phyloP scores from a whole-genome alignment of 164 flowering plant species.

The Malania oleifera region DNA sequence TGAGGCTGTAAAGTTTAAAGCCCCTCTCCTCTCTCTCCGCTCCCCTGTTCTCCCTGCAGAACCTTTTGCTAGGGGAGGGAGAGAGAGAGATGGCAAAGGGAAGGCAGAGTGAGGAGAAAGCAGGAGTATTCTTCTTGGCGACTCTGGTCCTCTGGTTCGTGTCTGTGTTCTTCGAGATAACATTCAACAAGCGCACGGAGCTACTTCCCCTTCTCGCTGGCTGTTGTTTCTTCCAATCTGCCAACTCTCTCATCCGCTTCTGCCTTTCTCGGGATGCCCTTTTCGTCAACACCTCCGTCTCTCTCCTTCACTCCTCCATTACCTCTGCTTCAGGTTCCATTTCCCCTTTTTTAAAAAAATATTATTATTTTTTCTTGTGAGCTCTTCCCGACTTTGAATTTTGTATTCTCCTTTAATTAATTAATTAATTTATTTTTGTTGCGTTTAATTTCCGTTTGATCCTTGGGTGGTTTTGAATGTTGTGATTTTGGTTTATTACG shows the following conservation, averaged over 20 bases:
- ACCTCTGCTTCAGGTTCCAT: conserved; percentile 63
- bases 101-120: conserved; percentile 22
- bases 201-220: conserved; percentile 56
- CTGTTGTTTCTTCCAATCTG: conserved; percentile 56
- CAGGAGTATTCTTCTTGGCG: conserved; percentile 62
- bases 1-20: background rate
- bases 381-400: background rate
- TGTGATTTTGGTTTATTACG: too few species aligned
- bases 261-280: conserved; percentile 66
- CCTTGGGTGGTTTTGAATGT: too few species aligned
- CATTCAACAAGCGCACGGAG: conserved; percentile 53
- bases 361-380: background rate
- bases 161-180: conserved; percentile 67
- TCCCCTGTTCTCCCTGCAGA: too few species aligned
- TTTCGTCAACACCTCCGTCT: conserved; percentile 79
- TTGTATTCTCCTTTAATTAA: background rate
- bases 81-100: background rate
- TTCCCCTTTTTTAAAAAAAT: background rate
- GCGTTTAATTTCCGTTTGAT: too few species aligned
- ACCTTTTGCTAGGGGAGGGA: too few species aligned
- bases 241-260: conserved; percentile 62
- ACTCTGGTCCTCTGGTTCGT: conserved; percentile 77
- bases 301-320: conserved; percentile 80
- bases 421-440: background rate
- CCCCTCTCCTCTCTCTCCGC: background rate